Evolutionary conservation across 2,329 filamentous ascomycete species (phyloP).

Genomic region (Talaromyces amestolkiae): DNA sequence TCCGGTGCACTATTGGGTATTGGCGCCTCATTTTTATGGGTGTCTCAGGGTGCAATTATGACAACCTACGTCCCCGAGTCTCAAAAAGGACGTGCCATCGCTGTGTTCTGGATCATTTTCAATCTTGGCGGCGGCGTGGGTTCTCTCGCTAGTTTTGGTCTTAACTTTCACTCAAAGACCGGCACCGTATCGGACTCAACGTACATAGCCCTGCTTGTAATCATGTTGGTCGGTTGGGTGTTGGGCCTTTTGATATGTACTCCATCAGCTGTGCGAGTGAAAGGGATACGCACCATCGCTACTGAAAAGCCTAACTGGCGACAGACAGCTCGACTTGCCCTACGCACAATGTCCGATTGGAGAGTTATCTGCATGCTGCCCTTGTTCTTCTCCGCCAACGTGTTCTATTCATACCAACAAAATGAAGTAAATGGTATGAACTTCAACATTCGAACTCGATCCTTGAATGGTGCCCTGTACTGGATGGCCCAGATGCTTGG

Average conservation of each 20-base stretch:
- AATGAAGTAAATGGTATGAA: slow-evolving; percentile 52
- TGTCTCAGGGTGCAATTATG: slow-evolving; percentile 51
- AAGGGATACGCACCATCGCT: slow-evolving; percentile 37
- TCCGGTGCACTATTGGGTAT: slow-evolving; percentile 48
- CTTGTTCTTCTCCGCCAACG: slow-evolving; percentile 55
- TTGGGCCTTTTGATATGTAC: slow-evolving; percentile 51
- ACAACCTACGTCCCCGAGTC: slow-evolving; percentile 46
- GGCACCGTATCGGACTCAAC: slow-evolving; percentile 51
- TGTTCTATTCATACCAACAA: slow-evolving; percentile 55
- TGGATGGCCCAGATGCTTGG: slow-evolving; percentile 55
- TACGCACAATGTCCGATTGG: slow-evolving; percentile 43
- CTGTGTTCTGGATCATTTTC: slow-evolving; percentile 47
- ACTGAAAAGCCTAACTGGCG: slow-evolving; percentile 43
- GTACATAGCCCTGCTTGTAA: slow-evolving; percentile 50
- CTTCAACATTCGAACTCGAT: slow-evolving; percentile 54
- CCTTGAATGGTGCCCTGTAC: slow-evolving; percentile 53
- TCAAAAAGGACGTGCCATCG: slow-evolving; percentile 34
- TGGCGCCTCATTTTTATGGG: slow-evolving; percentile 48
- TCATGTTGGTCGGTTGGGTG: slow-evolving; percentile 52
- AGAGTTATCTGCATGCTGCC: slow-evolving; percentile 51
- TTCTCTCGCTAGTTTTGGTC: slow-evolving; percentile 45
- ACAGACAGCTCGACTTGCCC: slow-evolving; percentile 30
- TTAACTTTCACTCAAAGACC: slow-evolving; percentile 43
- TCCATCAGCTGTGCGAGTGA: slow-evolving; percentile 43
- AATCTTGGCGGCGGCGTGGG: slow-evolving; percentile 48